Base-by-base conservation (phyloP, 208 protist species). In the Crithidia sp. region DNA sequence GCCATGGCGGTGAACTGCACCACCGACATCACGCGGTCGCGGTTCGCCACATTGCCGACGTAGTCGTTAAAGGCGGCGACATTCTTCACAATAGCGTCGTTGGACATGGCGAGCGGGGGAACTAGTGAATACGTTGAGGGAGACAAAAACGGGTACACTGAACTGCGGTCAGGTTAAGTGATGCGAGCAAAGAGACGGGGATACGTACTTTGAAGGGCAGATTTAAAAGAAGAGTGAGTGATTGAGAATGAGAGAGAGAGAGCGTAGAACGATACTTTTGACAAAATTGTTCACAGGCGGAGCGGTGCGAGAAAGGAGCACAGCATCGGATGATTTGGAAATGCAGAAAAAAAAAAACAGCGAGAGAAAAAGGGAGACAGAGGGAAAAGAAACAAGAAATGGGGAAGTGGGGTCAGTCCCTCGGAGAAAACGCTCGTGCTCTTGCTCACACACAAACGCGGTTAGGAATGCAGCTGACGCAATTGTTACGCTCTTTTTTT, bases 11-110 rank as follows among this genome's bases (percentile, higher is more conserved):
- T 61, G 69, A 89, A 96, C 79, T 95, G 84, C 50, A 87, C 80
- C 5, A 95, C 71, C 10, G 84, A 84, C 50, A 86, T 85, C 59
- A 95, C 75, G 28, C 89, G 89, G 74, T 95, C 91, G 65, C 85
- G 87, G 68, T 85, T 84, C 19, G 79, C 68, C 50, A 79, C 76
- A 53, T 76, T 81, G 17, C 58, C 63, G 60, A 92, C 72, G 74
- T 89, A 92, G 54, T 83, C 65, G 61, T 89, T 86, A 71, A 91
- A 91, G 59, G 83, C 65, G 47, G 60, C 63, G 2, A 83, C 43
- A 43, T 82, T 86, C 58, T 66, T 3, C 13, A 43, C 50, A 41
- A 85, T n/a, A 41, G 50, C 50, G 57, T 10, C 6, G 61, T 41
- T 65, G 64, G 73, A 57, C 67, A 76, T 79, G 55, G 37, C 28